These are phyloP conservation scores for Lathyrus aphaca DNA, from an alignment of 306 rosid species.

Conservation along the genomic window DNA sequence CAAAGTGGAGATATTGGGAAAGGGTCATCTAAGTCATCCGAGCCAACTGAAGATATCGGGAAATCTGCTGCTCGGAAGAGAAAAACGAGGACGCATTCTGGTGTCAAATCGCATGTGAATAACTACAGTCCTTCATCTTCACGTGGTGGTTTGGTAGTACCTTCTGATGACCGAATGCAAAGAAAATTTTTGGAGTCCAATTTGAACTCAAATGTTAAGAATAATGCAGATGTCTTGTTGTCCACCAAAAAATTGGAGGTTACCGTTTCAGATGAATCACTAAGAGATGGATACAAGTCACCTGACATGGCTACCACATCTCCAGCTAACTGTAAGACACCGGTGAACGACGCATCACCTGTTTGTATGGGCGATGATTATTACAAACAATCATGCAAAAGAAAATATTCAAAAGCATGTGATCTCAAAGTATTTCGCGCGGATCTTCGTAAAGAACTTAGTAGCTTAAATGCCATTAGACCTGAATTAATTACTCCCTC, in stretches of 20 bases:
- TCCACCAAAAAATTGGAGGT: slow-evolving; percentile 36
- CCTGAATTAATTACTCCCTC: slow-evolving; percentile 53
- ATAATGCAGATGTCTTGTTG: slow-evolving; percentile 29
- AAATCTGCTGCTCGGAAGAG: slow-evolving; percentile 41
- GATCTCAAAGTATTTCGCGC: slow-evolving; percentile 54
- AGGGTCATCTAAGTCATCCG: slow-evolving; percentile 44
- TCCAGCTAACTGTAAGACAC: slow-evolving; percentile 62
- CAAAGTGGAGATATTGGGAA: slow-evolving; percentile 27
- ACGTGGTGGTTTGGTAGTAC: slow-evolving; percentile 37
- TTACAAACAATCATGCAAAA: slow-evolving; percentile 60
- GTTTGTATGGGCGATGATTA: slow-evolving; percentile 84
- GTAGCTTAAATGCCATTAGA: slow-evolving; percentile 53
- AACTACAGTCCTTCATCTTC: slow-evolving; percentile 38
- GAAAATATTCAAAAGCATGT: slow-evolving; percentile 43
- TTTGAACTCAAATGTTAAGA: slow-evolving; percentile 35
- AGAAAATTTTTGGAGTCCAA: slow-evolving; percentile 16
- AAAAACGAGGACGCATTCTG: slow-evolving; percentile 38
- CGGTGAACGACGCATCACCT: slow-evolving; percentile 66
- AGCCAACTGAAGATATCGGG: slow-evolving; percentile 39
- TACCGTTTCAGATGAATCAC: slow-evolving; percentile 44
- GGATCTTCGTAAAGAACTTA: slow-evolving; percentile 76
- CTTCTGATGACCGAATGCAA: slow-evolving; percentile 38
- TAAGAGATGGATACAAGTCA: slow-evolving; percentile 53
- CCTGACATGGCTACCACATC: slow-evolving; percentile 53
- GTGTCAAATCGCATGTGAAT: slow-evolving; percentile 40